These are phyloP conservation scores for Glarea lozoyensis DNA, from an alignment of 495 filamentous ascomycete species.

Conservation along the genomic window DNA sequence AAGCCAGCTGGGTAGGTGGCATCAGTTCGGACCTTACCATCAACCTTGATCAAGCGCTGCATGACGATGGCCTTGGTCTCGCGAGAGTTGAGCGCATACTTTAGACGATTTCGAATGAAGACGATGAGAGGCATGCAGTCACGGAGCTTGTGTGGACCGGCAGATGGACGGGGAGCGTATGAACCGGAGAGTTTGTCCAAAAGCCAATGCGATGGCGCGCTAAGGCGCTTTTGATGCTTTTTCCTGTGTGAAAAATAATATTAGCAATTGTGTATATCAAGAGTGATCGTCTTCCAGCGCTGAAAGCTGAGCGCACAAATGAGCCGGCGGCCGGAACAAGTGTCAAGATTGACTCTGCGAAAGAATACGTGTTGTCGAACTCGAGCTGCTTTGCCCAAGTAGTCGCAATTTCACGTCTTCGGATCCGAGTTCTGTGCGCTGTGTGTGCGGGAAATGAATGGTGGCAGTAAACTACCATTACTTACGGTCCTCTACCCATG, in stretches of 20 bases:
- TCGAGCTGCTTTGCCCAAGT: no score
- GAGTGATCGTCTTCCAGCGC: no score
- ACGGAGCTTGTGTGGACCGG: conserved; percentile 97
- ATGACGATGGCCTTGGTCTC: conserved; percentile 97
- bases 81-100: conserved; percentile 98
- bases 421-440: neutral
- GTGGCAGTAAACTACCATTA: no score
- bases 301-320: no score
- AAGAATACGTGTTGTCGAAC: no score
- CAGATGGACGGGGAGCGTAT: conserved; percentile 91
- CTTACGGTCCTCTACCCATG: conserved; percentile 23
- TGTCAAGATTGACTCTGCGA: no score
- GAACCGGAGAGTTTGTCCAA: conserved; percentile 97
- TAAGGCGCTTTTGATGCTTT: conserved; percentile 99
- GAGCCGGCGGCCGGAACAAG: no score
- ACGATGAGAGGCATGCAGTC: conserved; percentile 98
- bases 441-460: neutral
- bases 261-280: no score
- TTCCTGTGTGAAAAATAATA: conserved; percentile 48
- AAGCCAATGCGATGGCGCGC: conserved; percentile 98
- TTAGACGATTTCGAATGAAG: conserved; percentile 98
- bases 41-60: conserved; percentile 99
- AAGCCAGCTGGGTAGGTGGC: conserved; percentile 94
- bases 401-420: neutral
- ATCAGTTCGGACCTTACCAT: conserved; percentile 99